Evolutionary conservation across 768 basidiomycete species (phyloP).

Genomic region (Mycena rebaudengoi): DNA sequence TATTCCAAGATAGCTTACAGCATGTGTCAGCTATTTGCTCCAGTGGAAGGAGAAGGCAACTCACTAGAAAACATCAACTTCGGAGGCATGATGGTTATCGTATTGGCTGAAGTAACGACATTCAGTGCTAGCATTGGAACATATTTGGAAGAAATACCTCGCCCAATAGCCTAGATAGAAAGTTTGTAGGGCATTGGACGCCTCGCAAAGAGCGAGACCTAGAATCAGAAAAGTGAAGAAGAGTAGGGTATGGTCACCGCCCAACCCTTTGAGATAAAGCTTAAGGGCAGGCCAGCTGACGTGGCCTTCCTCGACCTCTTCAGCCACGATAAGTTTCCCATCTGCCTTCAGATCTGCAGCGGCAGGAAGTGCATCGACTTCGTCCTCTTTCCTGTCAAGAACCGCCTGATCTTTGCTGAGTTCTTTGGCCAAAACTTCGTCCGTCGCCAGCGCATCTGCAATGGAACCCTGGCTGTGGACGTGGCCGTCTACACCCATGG

Average conservation of each 20-base stretch:
- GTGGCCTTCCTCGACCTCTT: constrained; percentile 69
- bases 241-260: constrained; percentile 29
- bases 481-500: constrained; percentile 53
- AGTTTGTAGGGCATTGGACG: constrained; percentile 20
- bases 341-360: constrained; percentile 40
- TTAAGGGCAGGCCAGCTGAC: constrained; percentile 55
- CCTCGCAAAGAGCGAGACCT: constrained; percentile 22
- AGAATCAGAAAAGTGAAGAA: constrained; percentile 30
- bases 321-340: constrained; percentile 70
- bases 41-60: constrained; percentile 21
- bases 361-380: constrained; percentile 29
- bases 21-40: neutral
- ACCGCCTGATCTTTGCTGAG: constrained; percentile 50
- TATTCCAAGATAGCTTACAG: constrained; percentile 19
- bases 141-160: neutral
- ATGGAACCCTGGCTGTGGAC: constrained; percentile 54
- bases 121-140: neutral
- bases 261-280: constrained; percentile 33
- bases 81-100: constrained; percentile 24
- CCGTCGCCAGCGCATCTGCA: constrained; percentile 48
- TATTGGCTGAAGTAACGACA: constrained; percentile 16
- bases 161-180: constrained; percentile 39
- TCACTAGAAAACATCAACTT: constrained; percentile 25
- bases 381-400: constrained; percentile 23
- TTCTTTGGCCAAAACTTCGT: constrained; percentile 54